Evolutionary conservation across 2,329 filamentous ascomycete species (phyloP).

Genomic region (Colletotrichum nymphaeae): DNA sequence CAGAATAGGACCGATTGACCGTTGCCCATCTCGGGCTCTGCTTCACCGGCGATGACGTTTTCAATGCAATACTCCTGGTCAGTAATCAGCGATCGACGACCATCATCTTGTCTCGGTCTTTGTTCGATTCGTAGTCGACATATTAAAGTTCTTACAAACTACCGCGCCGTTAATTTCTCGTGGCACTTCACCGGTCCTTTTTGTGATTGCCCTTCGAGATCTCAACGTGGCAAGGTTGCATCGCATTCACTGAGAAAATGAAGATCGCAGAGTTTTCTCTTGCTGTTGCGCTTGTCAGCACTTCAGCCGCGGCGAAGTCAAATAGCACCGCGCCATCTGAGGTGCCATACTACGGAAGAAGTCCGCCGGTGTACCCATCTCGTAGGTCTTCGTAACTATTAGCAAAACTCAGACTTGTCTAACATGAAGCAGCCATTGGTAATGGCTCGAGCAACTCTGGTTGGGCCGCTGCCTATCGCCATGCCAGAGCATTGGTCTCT

Average conservation of each 20-base stretch:
- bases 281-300: conserved; percentile 4
- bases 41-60: conserved; percentile 9
- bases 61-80: no score
- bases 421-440: neutral
- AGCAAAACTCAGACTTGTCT: neutral
- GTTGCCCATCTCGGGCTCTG: conserved; percentile 7
- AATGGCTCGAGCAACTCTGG: conserved; percentile 15
- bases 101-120: neutral
- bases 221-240: neutral
- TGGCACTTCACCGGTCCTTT: neutral
- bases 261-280: conserved; percentile 3
- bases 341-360: conserved; percentile 27
- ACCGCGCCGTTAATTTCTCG: neutral
- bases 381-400: neutral
- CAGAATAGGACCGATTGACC: conserved; percentile 19
- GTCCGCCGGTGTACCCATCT: conserved; percentile 26
- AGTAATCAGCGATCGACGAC: neutral
- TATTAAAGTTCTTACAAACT: neutral
- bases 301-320: neutral
- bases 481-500: conserved; percentile 66
- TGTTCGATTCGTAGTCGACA: neutral
- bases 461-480: conserved; percentile 70
- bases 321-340: conserved; percentile 24
- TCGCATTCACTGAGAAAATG: neutral
- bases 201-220: neutral